phyloP scores from a whole-genome alignment of 2,329 filamentous ascomycete species.

The Akanthomyces dipterigenus region DNA sequence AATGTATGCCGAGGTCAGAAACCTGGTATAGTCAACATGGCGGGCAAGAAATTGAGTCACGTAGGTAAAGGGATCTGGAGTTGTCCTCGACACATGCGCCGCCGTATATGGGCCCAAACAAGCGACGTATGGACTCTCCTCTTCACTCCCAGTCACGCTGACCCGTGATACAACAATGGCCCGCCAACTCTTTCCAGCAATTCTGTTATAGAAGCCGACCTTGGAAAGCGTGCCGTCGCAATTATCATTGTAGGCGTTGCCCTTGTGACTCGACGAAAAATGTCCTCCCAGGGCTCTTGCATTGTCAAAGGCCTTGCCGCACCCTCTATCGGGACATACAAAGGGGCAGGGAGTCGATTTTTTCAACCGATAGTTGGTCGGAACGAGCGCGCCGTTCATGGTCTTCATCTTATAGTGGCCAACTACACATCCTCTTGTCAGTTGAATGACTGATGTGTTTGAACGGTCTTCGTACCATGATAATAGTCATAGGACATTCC shows the following conservation, averaged over 20 bases:
- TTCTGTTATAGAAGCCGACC: conserved; percentile 13
- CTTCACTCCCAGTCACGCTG: neutral
- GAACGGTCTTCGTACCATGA: neutral
- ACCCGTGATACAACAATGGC: conserved; percentile 21
- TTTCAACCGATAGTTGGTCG: conserved; percentile 14
- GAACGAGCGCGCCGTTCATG: conserved; percentile 25
- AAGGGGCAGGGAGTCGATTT: conserved; percentile 11
- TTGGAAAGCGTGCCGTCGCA: conserved; percentile 26
- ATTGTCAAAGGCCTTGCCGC: conserved; percentile 16
- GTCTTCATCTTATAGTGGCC: neutral
- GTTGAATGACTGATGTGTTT: neutral
- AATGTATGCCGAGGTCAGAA: neutral
- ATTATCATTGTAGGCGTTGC: conserved; percentile 25
- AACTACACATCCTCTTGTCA: neutral
- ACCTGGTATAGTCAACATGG: neutral
- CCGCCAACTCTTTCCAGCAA: neutral
- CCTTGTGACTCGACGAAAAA: conserved; percentile 15
- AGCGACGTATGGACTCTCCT: neutral
- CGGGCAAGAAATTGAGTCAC: neutral
- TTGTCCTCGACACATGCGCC: neutral
- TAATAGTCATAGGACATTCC: neutral
- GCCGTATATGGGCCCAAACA: neutral
- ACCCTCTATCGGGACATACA: conserved; percentile 25
- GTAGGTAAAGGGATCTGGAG: conserved; percentile 2
- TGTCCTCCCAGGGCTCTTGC: conserved; percentile 12